These are phyloP conservation scores for Aspergillus thermomutatus DNA, from an alignment of 2,329 filamentous ascomycete genomes.

Conservation along the genomic window DNA sequence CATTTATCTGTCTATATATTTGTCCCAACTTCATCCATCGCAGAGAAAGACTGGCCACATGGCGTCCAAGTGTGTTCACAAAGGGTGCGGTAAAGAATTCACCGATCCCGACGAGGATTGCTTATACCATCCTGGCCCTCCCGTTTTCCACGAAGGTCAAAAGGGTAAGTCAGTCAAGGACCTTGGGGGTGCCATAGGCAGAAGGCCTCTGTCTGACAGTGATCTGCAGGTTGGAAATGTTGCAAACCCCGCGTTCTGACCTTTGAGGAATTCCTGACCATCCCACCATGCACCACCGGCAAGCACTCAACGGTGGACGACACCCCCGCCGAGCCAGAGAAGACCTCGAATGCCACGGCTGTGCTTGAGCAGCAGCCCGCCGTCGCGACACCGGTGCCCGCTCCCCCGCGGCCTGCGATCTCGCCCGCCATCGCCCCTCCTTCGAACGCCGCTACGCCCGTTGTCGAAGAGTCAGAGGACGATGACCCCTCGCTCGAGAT, in stretches of 20 bases:
- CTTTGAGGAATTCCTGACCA: slow-evolving; percentile 95
- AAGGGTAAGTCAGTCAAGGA: slow-evolving; percentile 67
- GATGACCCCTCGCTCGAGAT: slow-evolving; percentile 76
- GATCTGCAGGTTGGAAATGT: slow-evolving; percentile 83
- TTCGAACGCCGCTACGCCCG: slow-evolving; percentile 31
- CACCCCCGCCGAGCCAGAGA: slow-evolving; percentile 50
- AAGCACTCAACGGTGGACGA: slow-evolving; percentile 87
- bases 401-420: slow-evolving; percentile 17
- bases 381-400: slow-evolving; percentile 14
- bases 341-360: slow-evolving; percentile 26
- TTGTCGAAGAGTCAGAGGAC: slow-evolving; percentile 70
- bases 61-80: slow-evolving; percentile 80
- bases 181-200: slow-evolving; percentile 23
- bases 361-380: slow-evolving; percentile 18
- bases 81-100: slow-evolving; percentile 88
- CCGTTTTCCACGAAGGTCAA: slow-evolving; percentile 95
- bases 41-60: slow-evolving; percentile 21
- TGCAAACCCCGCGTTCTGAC: slow-evolving; percentile 95
- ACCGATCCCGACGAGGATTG: slow-evolving; percentile 79
- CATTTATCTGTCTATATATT: slow-evolving; percentile 1
- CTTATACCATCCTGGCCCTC: slow-evolving; percentile 87
- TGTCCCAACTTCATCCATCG: not conserved
- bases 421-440: slow-evolving; percentile 31
- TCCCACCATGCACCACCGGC: slow-evolving; percentile 87
- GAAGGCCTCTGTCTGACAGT: slow-evolving; percentile 5